These are phyloP conservation scores for carrot (Daucus carota) DNA, from an alignment of 129 eudicot genomes.

Conservation along the genomic window DH1_v3.0 NC_030389.2:45236001-45236500, in stretches of 20 bases:
- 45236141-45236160: constrained; percentile 40
- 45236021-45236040: not conserved
- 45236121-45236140: constrained; percentile 49
- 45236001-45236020: too few species aligned
- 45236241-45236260: constrained; percentile 34
- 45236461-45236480: constrained; percentile 44
- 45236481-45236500: constrained; percentile 34
- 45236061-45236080: constrained; percentile 63
- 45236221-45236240: constrained; percentile 35
- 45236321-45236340: constrained; percentile 48
- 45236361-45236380: constrained; percentile 25
- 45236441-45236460: constrained; percentile 45
- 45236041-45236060: constrained; percentile 32
- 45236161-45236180: constrained; percentile 17
- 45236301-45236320: constrained; percentile 44
- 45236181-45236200: constrained; percentile 37
- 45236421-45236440: constrained; percentile 35
- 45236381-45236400: constrained; percentile 39
- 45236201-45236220: constrained; percentile 29
- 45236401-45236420: constrained; percentile 38
- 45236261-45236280: constrained; percentile 55
- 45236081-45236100: constrained; percentile 56
- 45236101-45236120: constrained; percentile 40
- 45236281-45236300: constrained; percentile 39
- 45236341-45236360: constrained; percentile 44